Base-by-base conservation (phyloP, 1,284 basidiomycete species). In the Moesziomyces sp. region DNA sequence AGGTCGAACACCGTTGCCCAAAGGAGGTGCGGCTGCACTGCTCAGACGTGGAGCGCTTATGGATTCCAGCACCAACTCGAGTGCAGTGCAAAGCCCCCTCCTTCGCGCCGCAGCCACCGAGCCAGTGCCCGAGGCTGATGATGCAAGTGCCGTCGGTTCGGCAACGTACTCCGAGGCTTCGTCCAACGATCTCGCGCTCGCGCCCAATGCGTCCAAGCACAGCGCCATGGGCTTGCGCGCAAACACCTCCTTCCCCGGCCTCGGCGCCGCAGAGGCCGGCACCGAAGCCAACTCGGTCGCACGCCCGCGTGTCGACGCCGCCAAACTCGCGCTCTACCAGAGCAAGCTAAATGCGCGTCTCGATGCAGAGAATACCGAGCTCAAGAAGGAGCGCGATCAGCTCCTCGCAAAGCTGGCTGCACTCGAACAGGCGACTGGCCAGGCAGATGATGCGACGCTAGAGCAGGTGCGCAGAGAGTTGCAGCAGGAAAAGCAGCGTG, bases 341-440 rank as follows among this genome's bases (percentile, higher is more conserved):
- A 74, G 72, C 63, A 70, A 70, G 54, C 67, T 74, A 44, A 74
- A 74, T 28, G 67, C 67, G 0, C 58, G 67, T n/a, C 43, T 74
- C 18, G 72, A 74, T 38, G 67, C 72, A 16, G 72, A 74, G 57
- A 74, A 74, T n/a, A 67, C 66, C 11, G 63, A 70, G 54, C 67
- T 74, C 46, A 74, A 70, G 46, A 58, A 53, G 5, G 72, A 74
- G 47, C 60, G 72, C 4, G 72, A 74, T 40, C 52, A 57, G 35
- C 47, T 74, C 26, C 53, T 63, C 3, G 40, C 52, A 18, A 63
- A 62, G 54, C 48, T 74, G 26, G 59, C 59, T 14, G 53, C 58
- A 33, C 52, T 65, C 42, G 58, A 62, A 24, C 42, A 54, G 23
- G 58, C 44, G 14, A 40, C 59, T 8, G 28, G 21, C 33, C 43